These are phyloP conservation scores for Mortierella polycephala DNA, from an alignment of 371 early-diverging fungal species.

Conservation along the genomic window DNA sequence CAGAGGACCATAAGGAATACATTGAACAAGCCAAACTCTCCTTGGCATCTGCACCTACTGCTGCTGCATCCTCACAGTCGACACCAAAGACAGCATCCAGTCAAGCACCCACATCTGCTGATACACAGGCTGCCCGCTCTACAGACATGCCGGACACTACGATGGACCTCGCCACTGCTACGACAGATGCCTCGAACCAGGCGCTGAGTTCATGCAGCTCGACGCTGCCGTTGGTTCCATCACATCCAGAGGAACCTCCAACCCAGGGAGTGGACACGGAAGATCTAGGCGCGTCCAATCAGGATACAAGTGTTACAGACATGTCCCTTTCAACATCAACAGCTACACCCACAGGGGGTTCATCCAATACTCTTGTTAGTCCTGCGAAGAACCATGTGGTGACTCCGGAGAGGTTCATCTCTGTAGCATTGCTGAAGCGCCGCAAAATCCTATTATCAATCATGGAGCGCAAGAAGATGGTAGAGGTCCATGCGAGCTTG, in stretches of 20 bases:
- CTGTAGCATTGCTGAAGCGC: conserved; percentile 32
- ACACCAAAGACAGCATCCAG: background rate
- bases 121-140: background rate
- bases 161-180: background rate
- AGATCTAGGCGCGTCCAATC: background rate
- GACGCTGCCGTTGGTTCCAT: background rate
- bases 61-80: background rate
- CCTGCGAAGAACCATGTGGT: background rate
- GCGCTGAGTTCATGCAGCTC: background rate
- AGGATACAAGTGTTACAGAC: background rate
- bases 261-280: background rate
- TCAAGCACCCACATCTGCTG: background rate
- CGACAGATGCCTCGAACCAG: background rate
- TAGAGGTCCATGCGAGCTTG: conserved; percentile 35
- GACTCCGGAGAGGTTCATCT: conserved; percentile 25
- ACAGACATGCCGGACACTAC: background rate
- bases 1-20: conserved; percentile 39
- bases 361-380: background rate
- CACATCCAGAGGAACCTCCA: no score
- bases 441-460: conserved; percentile 34
- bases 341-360: background rate
- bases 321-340: background rate
- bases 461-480: conserved; percentile 26
- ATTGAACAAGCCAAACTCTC: conserved; percentile 24
- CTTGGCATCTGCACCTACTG: background rate